Evolutionary conservation across 257 asterid species (phyloP).

Genomic region (Paulownia fortunei): DNA sequence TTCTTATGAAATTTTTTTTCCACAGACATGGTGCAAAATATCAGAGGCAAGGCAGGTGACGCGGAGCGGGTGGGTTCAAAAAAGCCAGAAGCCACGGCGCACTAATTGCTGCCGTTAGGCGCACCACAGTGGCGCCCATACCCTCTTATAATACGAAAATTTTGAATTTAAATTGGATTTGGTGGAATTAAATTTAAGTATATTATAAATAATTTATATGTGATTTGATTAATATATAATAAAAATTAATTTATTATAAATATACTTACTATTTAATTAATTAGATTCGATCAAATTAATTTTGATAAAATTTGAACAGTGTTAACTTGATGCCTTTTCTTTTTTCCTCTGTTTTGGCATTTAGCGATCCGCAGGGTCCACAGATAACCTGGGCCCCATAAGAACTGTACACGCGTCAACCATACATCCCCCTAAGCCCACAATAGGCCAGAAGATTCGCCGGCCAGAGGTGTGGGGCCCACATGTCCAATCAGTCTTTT

Average conservation of each 20-base stretch:
- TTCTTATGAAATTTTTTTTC: too few species aligned
- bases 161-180: background rate
- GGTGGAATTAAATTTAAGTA: background rate
- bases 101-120: constrained; percentile 35
- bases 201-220: too few species aligned
- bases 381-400: constrained; percentile 27
- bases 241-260: too few species aligned
- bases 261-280: too few species aligned
- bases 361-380: constrained; percentile 26
- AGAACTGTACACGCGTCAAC: constrained; percentile 73
- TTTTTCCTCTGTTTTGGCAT: constrained; percentile 25
- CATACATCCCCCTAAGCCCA: constrained; percentile 36
- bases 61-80: background rate
- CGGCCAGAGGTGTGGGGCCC: constrained; percentile 45
- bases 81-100: constrained; percentile 41
- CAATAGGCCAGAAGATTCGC: constrained; percentile 46
- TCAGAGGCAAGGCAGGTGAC: background rate
- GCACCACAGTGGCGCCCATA: constrained; percentile 24
- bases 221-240: too few species aligned
- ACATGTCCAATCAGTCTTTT: constrained; percentile 50
- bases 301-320: too few species aligned
- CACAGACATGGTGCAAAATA: too few species aligned
- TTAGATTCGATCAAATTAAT: too few species aligned
- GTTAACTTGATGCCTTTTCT: constrained; percentile 33
- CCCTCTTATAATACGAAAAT: background rate